These are phyloP conservation scores for Blastobotrys malaysiensis DNA, from an alignment of 1,139 yeast species.

Conservation along the genomic window DNA sequence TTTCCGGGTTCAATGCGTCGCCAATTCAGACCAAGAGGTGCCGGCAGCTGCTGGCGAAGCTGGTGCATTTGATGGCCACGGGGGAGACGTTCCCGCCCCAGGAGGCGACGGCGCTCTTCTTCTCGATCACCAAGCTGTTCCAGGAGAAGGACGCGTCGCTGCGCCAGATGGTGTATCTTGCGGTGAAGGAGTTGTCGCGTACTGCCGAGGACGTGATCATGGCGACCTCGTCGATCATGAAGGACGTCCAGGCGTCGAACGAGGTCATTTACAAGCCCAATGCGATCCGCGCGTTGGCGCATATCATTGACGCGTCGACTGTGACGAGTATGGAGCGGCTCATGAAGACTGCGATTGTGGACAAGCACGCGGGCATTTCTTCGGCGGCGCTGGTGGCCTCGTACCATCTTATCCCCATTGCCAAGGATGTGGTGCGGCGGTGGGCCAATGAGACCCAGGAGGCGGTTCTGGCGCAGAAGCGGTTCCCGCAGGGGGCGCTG, in stretches of 20 bases:
- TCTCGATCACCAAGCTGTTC: slow-evolving; percentile 88
- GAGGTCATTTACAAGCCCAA: slow-evolving; percentile 85
- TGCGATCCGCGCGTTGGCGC: slow-evolving; percentile 86
- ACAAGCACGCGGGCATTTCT: slow-evolving; percentile 78
- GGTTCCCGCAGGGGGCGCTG: slow-evolving; percentile 43
- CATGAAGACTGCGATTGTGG: slow-evolving; percentile 89
- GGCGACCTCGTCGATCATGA: slow-evolving; percentile 98
- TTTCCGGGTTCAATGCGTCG: slow-evolving; percentile 86
- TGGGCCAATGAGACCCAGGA: slow-evolving; percentile 94
- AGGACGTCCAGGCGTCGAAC: slow-evolving; percentile 82
- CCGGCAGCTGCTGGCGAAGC: slow-evolving; percentile 67
- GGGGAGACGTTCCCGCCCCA: slow-evolving; percentile 85
- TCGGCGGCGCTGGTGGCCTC: slow-evolving; percentile 91
- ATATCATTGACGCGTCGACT: slow-evolving; percentile 87
- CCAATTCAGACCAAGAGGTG: slow-evolving; percentile 88
- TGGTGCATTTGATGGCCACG: slow-evolving; percentile 60
- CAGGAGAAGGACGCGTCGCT: slow-evolving; percentile 88
- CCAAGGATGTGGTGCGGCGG: slow-evolving; percentile 86
- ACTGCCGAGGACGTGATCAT: slow-evolving; percentile 88
- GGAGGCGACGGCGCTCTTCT: slow-evolving; percentile 90
- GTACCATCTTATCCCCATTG: slow-evolving; percentile 82
- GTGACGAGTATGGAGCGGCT: slow-evolving; percentile 92
- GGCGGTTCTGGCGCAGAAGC: slow-evolving; percentile 65
- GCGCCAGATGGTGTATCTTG: slow-evolving; percentile 89
- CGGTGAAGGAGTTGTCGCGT: slow-evolving; percentile 82